Percentiles rank a stretch among this genome's conserved stretches.
These are phyloP conservation scores for Margaritispora aquatica DNA, from an alignment of 495 filamentous ascomycete species.

Conservation along the genomic window DNA sequence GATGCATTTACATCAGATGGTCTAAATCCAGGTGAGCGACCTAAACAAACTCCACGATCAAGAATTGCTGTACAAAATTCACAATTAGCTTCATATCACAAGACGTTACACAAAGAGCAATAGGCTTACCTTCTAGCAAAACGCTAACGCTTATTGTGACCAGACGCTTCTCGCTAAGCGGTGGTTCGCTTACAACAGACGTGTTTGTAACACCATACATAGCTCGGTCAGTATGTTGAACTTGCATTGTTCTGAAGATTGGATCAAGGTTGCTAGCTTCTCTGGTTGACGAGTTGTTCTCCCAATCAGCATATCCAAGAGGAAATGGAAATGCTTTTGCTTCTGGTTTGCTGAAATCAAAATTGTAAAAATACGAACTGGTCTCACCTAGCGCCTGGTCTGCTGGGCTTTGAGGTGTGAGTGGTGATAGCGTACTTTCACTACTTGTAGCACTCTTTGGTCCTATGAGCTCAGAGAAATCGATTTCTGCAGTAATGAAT, in stretches of 20 bases:
- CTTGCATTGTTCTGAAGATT: constrained; percentile 5
- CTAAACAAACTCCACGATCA: constrained; percentile 48
- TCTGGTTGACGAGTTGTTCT: background rate
- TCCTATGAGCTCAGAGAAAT: constrained; percentile 22
- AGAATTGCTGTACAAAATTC: constrained; percentile 35
- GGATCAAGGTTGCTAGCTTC: constrained; percentile 16
- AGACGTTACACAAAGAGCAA: background rate
- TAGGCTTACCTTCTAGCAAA: constrained; percentile 17
- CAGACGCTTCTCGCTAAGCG: constrained; percentile 2
- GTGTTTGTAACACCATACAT: background rate
- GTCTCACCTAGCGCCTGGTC: background rate
- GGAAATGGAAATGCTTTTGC: constrained; percentile 14
- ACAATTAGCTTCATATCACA: background rate
- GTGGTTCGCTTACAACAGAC: background rate
- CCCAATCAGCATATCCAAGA: constrained; percentile 1
- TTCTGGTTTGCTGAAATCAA: constrained; percentile 5
- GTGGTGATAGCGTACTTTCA: constrained; percentile 14
- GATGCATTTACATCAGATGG: constrained; percentile 52
- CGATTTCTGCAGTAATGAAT: constrained; percentile 44
- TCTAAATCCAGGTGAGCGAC: constrained; percentile 54
- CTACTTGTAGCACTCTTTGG: constrained; percentile 5
- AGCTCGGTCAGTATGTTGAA: background rate
- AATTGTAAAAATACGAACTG: background rate
- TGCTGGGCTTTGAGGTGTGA: constrained; percentile 18
- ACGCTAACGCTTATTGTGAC: constrained; percentile 19